phyloP scores from a whole-genome alignment of 495 filamentous ascomycete species.

The Achaetomiella virescens region DNA sequence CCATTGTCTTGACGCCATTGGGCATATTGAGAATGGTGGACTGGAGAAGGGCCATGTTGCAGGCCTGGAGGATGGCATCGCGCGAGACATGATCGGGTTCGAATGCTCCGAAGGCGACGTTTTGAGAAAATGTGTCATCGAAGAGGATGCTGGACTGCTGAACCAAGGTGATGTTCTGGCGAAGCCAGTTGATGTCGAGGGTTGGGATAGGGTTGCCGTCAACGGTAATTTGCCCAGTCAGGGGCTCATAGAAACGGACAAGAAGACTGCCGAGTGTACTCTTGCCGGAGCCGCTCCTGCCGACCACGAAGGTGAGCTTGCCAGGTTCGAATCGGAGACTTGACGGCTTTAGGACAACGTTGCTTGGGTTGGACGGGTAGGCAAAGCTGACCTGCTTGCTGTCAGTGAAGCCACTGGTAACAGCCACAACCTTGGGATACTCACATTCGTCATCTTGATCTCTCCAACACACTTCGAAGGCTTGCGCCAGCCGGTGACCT shows the following conservation, averaged over 20 bases:
- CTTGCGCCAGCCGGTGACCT: conserved; percentile 19
- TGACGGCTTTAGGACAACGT: conserved; percentile 49
- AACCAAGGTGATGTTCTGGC: conserved; percentile 71
- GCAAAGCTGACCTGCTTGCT: conserved; percentile 64
- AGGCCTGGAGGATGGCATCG: conserved; percentile 53
- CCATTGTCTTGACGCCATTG: conserved; percentile 63
- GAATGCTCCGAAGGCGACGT: conserved; percentile 68
- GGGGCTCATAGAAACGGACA: conserved; percentile 65
- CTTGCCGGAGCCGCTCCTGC: conserved; percentile 86
- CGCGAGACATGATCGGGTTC: conserved; percentile 43
- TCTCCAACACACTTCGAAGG: conserved; percentile 50
- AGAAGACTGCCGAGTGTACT: conserved; percentile 81
- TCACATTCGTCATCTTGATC: conserved; percentile 64
- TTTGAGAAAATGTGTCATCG: conserved; percentile 71
- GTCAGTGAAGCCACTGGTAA: not conserved
- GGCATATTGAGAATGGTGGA: conserved; percentile 67
- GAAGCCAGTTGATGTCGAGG: conserved; percentile 66
- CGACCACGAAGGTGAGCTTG: conserved; percentile 75
- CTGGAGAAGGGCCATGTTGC: conserved; percentile 62
- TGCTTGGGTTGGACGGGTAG: conserved; percentile 69
- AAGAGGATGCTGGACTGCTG: conserved; percentile 82
- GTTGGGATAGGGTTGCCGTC: conserved; percentile 58
- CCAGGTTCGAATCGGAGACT: conserved; percentile 65
- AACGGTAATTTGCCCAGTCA: conserved; percentile 58
- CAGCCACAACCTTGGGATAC: conserved; percentile 18